phyloP scores from a whole-genome alignment of 2,329 filamentous ascomycete genomes.

The Penicillium sp. region DNA sequence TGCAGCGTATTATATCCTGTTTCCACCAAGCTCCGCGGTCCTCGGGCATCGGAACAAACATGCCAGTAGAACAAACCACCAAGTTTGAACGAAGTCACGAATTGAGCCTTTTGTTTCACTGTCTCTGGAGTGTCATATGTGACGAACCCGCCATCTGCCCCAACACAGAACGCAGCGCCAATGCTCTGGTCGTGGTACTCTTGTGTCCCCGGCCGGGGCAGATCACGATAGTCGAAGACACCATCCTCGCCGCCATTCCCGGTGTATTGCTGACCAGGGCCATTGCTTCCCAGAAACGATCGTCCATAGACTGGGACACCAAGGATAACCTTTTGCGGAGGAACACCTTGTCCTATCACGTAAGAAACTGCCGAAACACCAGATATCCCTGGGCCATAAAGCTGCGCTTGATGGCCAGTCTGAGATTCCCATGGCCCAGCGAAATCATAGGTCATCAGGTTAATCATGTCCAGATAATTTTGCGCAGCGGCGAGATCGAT shows the following conservation, averaged over 20 bases:
- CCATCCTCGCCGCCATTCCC: slow-evolving; percentile 59
- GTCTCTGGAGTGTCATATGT: slow-evolving; percentile 76
- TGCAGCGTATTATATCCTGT: slow-evolving; percentile 57
- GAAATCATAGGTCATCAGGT: slow-evolving; percentile 79
- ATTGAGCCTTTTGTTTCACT: slow-evolving; percentile 69
- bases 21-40: slow-evolving; percentile 55
- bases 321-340: slow-evolving; percentile 66
- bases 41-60: slow-evolving; percentile 65
- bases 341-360: slow-evolving; percentile 62
- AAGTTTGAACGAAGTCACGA: slow-evolving; percentile 66
- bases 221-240: slow-evolving; percentile 68
- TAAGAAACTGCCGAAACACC: slow-evolving; percentile 65
- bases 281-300: slow-evolving; percentile 64
- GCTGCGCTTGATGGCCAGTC: slow-evolving; percentile 71
- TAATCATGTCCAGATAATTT: slow-evolving; percentile 68
- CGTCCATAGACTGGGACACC: slow-evolving; percentile 73
- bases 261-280: slow-evolving; percentile 59
- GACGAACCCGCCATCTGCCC: slow-evolving; percentile 71
- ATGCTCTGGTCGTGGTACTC: slow-evolving; percentile 65
- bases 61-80: slow-evolving; percentile 81
- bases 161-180: slow-evolving; percentile 66
- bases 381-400: slow-evolving; percentile 59
- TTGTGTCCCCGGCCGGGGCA: slow-evolving; percentile 59
- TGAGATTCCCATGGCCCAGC: slow-evolving; percentile 65
- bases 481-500: slow-evolving; percentile 64